Base-by-base conservation (phyloP, 129 eudicot genomes). In the Helichrysum umbraculigerum region DNA sequence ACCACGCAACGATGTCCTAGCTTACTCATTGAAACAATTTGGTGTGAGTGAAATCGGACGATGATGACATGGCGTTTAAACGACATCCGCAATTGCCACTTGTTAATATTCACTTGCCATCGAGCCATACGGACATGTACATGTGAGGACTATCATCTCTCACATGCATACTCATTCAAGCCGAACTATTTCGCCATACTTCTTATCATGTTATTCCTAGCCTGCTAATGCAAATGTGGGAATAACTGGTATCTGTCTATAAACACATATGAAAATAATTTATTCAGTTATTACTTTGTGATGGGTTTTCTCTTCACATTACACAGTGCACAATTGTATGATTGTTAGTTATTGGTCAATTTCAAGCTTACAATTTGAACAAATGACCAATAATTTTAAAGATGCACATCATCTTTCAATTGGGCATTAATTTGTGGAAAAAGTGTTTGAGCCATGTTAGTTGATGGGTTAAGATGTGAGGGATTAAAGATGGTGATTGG, bases 361-460 rank as follows among this genome's bases (percentile, higher is more conserved):
- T 14, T 12, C 58, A 69, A 52, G 66, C 72, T 16, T 16, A 50
- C 59, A 47, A 60, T 16, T 60, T 21, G 29, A 20, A 16, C 10
- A 56, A 33, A 75, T 42, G 54, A 44, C 32, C 30, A 79, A 80
- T 21, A 11, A 68, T 66, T 51, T 25, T 15, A 68, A 73, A 80
- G 51, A 78, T 79, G 83, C 78, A 54, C 78, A 65, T 79, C 83
- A 14, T 72, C 72, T 58, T 80, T 79, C 65, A 80, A 37, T 58
- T 42, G 63, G 74, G 71, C 44, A 74, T 80, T 79, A 67, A 73
- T 34, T 68, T 70, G 50, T 32, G 51, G 42, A 58, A 70, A 81
- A 81, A 61, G 60, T 76, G 73, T 63, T 70, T 68, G 60, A 81
- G 77, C 81, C 85, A 81, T 81, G 85, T 81, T 81, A 76, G 81